Conservation (phyloP, 2,329 filamentous ascomycete genomes). For the Botrytis aclada region DNA sequence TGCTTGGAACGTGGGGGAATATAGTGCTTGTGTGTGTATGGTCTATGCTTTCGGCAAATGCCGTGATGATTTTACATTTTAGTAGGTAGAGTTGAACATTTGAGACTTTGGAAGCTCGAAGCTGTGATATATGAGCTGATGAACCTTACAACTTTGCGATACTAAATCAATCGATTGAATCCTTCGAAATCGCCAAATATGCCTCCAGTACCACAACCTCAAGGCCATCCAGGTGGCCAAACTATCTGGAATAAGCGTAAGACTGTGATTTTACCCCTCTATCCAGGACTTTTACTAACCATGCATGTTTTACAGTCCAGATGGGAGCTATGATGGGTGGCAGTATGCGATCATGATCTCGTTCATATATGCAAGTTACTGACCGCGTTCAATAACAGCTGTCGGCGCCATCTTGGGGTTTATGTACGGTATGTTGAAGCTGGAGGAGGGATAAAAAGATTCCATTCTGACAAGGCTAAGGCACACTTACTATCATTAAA, state of each 20-base stretch:
- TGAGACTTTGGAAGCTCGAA: neutral
- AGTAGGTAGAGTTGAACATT: neutral
- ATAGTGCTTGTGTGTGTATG: neutral
- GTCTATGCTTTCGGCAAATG: constrained; percentile 1
- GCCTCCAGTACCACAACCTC: constrained; percentile 19
- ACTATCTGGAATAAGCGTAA: constrained; percentile 19
- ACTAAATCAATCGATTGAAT: neutral
- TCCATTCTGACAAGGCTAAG: constrained; percentile 44
- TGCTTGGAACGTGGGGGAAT: neutral
- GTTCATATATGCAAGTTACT: neutral
- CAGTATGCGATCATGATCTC: constrained; percentile 60
- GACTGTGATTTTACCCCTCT: neutral
- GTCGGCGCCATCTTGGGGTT: constrained; percentile 97
- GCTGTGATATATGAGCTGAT: neutral
- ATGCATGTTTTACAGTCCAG: constrained; percentile 64
- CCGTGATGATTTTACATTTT: constrained; percentile 4
- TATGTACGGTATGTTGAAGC: constrained; percentile 71
- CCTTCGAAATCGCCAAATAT: neutral
- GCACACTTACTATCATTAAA: constrained; percentile 90
- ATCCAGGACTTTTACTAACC: constrained; percentile 35
- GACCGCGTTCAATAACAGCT: constrained; percentile 51
- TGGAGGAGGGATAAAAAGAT: neutral
- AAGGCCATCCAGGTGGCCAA: constrained; percentile 18
- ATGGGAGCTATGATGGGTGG: constrained; percentile 99
- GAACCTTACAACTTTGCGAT: neutral